Conservation (phyloP, 352 stramenopile species). For the Phytophthora palmivora region DNA sequence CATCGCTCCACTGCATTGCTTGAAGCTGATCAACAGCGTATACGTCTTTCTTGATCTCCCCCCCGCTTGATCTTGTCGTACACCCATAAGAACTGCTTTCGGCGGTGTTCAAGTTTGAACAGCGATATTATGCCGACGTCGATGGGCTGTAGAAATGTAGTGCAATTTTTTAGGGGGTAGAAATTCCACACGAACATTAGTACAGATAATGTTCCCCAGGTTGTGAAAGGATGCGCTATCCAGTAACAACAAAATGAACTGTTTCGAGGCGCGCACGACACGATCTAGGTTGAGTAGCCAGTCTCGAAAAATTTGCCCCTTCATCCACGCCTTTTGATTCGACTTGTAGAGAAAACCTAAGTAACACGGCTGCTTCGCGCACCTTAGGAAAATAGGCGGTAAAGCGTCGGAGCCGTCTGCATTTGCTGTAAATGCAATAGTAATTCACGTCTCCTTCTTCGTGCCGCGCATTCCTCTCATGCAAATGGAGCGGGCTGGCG, state of each 20-base stretch:
- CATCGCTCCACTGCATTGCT: no score
- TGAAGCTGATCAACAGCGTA: no score
- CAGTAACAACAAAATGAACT: constrained; percentile 6
- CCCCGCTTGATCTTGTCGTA: constrained; percentile 12
- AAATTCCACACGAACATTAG: constrained; percentile 8
- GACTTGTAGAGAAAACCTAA: constrained; percentile 15
- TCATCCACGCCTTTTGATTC: constrained; percentile 23
- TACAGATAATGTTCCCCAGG: neutral
- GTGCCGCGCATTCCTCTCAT: neutral
- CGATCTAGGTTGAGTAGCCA: constrained; percentile 12
- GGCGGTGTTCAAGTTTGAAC: constrained; percentile 12
- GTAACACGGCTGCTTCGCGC: neutral
- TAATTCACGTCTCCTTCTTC: constrained; percentile 20
- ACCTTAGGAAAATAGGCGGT: constrained; percentile 1
- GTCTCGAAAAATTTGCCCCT: constrained; percentile 4
- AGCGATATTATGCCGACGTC: constrained; percentile 13
- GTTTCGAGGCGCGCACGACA: constrained; percentile 6
- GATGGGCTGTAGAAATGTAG: constrained; percentile 7
- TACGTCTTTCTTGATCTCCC: no score
- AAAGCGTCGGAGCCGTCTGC: constrained; percentile 9
- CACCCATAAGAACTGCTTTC: constrained; percentile 1
- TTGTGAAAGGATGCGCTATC: constrained; percentile 9
- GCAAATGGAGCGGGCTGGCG: constrained; percentile 10
- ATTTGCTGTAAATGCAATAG: constrained; percentile 13
- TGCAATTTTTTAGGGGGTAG: constrained; percentile 14